Evolutionary conservation across 225 moss, liverwort and hornwort genomes (phyloP), one percentile per base, ranked within the genome.

Genomic region (Physcomitrellopsis africana): DNA sequence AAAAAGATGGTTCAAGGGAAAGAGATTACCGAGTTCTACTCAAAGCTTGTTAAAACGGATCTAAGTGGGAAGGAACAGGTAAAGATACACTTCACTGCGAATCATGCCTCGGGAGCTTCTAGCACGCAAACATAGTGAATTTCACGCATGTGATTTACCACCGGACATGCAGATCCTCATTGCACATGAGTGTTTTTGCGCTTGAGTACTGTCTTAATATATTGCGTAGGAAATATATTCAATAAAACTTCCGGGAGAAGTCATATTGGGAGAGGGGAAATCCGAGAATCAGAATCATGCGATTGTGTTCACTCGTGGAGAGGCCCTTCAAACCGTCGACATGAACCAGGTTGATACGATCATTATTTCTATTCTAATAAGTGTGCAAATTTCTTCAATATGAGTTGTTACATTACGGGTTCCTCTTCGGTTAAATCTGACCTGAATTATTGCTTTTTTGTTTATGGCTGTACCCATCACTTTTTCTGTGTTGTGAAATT

Each of bases 271-370:
- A 58, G 91, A 91, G 60, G 18, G 58, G 14, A 91, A 91, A 59
- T 72, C 91, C 53, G 91, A 91, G 76, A 91, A 91, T 77, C 91
- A 88, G 64, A 91, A 91, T 19, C 91, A 91, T 75, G 91, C 91
- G 41, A 84, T 91, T 75, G 48, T 91, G 26, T 91, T 88, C 67
- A 91, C 91, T 5, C 83, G 91, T 70, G 91, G 91, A 79, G 91
- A 91, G 56, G 91, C 82, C 12, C 79, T 88, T 73, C 91, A 91
- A 73, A 90, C 85, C 20, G 84, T 90, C 41, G 90, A 90, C 51
- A 87, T 90, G 87, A 87, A 90, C 73, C 90, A 90, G 90, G 90
- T 86, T 51, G 24, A 24, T 86, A 17, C 52, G 1, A 70, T 57
- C 19, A 67, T 49, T 26, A 56, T 59, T 67, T 11, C 23, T 51